A percentile compares a stretch with the other conserved stretches of the same genome.
phyloP scores from a whole-genome alignment of 169 alveolate genomes.

The Plasmodium gallinaceum region DNA sequence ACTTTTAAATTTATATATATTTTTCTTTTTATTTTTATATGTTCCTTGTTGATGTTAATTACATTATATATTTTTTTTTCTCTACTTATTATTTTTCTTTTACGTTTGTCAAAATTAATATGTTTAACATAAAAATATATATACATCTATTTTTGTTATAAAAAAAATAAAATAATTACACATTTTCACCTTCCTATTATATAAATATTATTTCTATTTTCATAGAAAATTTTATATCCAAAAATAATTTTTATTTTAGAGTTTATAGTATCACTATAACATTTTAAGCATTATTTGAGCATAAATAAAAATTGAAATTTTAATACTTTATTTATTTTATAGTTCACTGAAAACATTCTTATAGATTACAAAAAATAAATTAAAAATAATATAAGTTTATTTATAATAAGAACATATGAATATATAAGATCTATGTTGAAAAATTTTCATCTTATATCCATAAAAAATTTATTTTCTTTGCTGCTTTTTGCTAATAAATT shows the following conservation, averaged over 20 bases:
- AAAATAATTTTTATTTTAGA: too few species aligned
- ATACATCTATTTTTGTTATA: too few species aligned
- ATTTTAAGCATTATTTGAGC: neutral
- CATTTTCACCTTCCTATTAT: neutral
- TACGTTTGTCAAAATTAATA: too few species aligned
- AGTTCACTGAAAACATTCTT: neutral
- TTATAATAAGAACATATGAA: neutral
- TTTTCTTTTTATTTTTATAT: too few species aligned
- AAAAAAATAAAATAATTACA: neutral
- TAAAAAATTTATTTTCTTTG: conserved; percentile 1
- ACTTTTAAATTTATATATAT: too few species aligned
- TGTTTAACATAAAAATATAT: too few species aligned
- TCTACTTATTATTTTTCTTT: too few species aligned
- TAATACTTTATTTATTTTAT: neutral
- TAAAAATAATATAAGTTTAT: neutral
- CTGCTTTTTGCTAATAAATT: neutral
- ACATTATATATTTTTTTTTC: too few species aligned
- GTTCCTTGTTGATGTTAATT: too few species aligned
- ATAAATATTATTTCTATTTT: neutral
- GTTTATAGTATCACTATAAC: neutral
- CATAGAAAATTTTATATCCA: too few species aligned
- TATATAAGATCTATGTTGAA: neutral
- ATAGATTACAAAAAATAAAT: neutral
- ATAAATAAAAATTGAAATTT: neutral
- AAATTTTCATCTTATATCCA: neutral